phyloP scores from a whole-genome alignment of 2,329 filamentous ascomycete genomes.

The Aspergillus ustus region DNA sequence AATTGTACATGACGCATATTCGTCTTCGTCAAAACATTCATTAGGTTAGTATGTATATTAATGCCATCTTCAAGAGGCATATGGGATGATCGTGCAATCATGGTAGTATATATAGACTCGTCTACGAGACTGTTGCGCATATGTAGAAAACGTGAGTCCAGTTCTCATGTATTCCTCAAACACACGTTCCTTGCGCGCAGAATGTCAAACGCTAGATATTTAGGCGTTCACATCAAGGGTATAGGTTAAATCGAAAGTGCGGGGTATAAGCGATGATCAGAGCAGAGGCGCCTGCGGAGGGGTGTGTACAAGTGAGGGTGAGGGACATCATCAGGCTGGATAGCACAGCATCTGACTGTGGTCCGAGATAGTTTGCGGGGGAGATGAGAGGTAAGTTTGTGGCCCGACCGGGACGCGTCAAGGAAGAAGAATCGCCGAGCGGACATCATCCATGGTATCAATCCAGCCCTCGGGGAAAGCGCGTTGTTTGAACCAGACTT shows the following conservation, averaged over 20 bases:
- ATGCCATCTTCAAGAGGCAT: not conserved
- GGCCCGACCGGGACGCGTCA: conserved; percentile 12
- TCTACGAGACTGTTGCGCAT: too few species aligned
- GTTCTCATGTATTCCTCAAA: not conserved
- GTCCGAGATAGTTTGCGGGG: too few species aligned
- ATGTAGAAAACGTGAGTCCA: too few species aligned
- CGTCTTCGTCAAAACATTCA: not conserved
- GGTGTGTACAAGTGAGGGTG: not conserved
- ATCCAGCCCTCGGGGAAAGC: conserved; percentile 39
- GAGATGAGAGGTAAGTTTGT: too few species aligned
- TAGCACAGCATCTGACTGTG: not conserved
- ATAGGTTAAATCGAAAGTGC: not conserved
- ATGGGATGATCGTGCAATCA: not conserved
- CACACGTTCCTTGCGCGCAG: not conserved
- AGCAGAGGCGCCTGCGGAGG: not conserved
- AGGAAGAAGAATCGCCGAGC: conserved; percentile 38
- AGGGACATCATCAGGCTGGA: not conserved
- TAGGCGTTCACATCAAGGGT: not conserved
- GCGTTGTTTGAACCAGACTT: conserved; percentile 38
- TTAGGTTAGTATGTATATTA: not conserved
- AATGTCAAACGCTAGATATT: not conserved
- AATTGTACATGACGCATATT: not conserved
- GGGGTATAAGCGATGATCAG: not conserved
- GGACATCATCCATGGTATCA: conserved; percentile 38
- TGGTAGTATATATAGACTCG: not conserved